Percentiles rank a stretch among this genome's conserved stretches.
Conservation (phyloP, 163 green algal genomes). For the Chloroidium sp. region DNA sequence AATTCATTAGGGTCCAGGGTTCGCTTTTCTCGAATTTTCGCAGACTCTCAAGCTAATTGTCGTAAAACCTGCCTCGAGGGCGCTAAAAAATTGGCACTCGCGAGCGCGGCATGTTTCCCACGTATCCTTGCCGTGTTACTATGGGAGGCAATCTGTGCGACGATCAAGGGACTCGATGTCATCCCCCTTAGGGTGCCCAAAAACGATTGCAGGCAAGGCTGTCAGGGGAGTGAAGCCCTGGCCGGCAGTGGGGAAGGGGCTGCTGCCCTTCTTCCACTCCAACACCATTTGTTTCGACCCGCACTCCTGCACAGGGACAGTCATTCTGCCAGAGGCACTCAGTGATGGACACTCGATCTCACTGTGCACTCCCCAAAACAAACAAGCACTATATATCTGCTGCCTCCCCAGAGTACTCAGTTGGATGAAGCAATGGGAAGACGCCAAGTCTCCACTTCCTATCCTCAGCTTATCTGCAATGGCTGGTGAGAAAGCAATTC, state of each 20-base stretch:
- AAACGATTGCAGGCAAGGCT: no score
- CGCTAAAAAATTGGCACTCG: no score
- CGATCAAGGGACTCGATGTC: no score
- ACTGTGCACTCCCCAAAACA: neutral
- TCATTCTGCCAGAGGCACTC: neutral
- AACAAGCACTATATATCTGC: neutral
- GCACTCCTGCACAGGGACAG: conserved; percentile 47
- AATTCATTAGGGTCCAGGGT: no score
- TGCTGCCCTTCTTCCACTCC: conserved; percentile 67
- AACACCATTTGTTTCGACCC: conserved; percentile 55
- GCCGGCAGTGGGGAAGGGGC: conserved; percentile 21
- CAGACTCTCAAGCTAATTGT: no score
- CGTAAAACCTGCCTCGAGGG: no score
- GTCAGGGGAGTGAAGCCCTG: no score
- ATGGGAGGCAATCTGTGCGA: no score
- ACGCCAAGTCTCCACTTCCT: neutral
- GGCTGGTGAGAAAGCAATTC: neutral
- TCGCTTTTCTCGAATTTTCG: no score
- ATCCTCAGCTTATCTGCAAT: neutral
- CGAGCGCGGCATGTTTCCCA: no score
- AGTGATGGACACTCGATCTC: neutral
- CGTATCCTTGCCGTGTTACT: no score
- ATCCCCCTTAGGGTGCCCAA: no score
- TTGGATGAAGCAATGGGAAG: neutral
- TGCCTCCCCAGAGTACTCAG: neutral